Evolutionary conservation across 2,329 filamentous ascomycete species (phyloP), one percentile per base, ranked within the genome.

Genomic region (Alternaria tenuissima): DNA sequence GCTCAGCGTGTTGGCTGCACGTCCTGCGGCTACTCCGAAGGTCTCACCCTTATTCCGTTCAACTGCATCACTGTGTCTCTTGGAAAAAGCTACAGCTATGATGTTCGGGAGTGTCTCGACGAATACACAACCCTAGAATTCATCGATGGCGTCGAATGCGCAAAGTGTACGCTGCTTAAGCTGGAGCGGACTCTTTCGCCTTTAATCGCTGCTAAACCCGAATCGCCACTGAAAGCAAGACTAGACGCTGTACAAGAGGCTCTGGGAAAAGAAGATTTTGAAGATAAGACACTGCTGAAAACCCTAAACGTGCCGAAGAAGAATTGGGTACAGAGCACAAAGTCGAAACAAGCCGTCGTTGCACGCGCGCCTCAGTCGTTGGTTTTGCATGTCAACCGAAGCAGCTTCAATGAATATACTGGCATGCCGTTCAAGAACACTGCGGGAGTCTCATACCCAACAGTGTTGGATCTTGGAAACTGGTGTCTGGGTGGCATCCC

Each of bases 1-100:
- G 94, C 94, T 1, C 94, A 98, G 78, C 87, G 93, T 39, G 93
- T 98, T 1, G 91, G 92, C 0, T 99, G 95, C 76, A 89, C 91
- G 56, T 84, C 85, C 46, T 99, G 95, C 75, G 92, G 93, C 7
- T 91, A 91, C 79, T 93, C 92, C 0, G 93, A 97, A 70, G 94
- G 94, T 1, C 84, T 97, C 14, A 93, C 91, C 1, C 87, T 98
- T 80, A 96, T 93, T 20, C 93, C 93, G 0, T 98, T 98, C 83
- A 97, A 95, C 74, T 97, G 93, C 72, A 82, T 98, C 47, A 97
- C 94, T 0, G 86, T 98, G 0, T 93, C 90, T 36, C 86, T 98
- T 2, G 92, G 91, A 1, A 80, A 84, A 5, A 84, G 85, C 48
- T 59, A 54, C 24, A 82, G 85, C 18, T 92, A 94, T 71, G 87